Percentiles rank a stretch among this genome's conserved stretches.
These are phyloP conservation scores for Vanderwaltozyma yarrowii DNA, from an alignment of 805 yeast species.

Conservation along the genomic window DNA sequence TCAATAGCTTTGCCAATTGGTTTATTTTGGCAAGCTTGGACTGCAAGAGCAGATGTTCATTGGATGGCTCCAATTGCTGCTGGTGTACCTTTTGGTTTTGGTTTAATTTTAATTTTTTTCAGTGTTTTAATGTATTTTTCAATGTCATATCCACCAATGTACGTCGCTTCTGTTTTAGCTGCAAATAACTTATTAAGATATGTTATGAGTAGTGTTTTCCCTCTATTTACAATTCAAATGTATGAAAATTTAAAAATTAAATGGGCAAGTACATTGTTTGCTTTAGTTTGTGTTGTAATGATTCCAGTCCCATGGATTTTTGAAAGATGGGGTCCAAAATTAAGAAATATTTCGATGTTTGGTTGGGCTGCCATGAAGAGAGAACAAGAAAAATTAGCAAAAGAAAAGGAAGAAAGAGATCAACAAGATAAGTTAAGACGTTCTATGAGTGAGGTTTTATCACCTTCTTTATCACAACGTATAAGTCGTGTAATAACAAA, in stretches of 20 bases:
- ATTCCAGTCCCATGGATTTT: conserved; percentile 70
- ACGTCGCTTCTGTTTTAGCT: conserved; percentile 80
- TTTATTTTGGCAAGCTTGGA: conserved; percentile 78
- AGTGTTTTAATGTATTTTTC: conserved; percentile 59
- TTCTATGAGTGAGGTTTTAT: background rate
- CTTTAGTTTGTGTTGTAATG: conserved; percentile 55
- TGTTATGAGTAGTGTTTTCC: conserved; percentile 64
- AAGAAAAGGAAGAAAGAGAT: conserved; percentile 21
- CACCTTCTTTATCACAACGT: background rate
- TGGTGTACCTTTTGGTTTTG: conserved; percentile 73
- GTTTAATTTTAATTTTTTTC: conserved; percentile 62
- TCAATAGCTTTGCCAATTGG: conserved; percentile 56
- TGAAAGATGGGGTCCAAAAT: conserved; percentile 42
- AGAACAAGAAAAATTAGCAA: conserved; percentile 21
- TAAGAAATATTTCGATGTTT: conserved; percentile 48
- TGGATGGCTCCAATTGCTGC: conserved; percentile 72
- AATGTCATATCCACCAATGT: conserved; percentile 61
- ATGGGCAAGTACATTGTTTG: conserved; percentile 66
- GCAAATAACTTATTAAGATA: conserved; percentile 79
- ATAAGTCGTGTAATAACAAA: conserved; percentile 1
- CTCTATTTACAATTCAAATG: conserved; percentile 81
- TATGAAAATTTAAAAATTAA: conserved; percentile 55
- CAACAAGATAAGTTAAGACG: conserved; percentile 18
- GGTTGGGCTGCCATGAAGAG: conserved; percentile 47
- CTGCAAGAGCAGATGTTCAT: conserved; percentile 48